Percentiles rank a stretch among this genome's conserved stretches.
phyloP scores from a whole-genome alignment of 192 early-diverging fungal genomes.

The Allomyces javanicus region DNA sequence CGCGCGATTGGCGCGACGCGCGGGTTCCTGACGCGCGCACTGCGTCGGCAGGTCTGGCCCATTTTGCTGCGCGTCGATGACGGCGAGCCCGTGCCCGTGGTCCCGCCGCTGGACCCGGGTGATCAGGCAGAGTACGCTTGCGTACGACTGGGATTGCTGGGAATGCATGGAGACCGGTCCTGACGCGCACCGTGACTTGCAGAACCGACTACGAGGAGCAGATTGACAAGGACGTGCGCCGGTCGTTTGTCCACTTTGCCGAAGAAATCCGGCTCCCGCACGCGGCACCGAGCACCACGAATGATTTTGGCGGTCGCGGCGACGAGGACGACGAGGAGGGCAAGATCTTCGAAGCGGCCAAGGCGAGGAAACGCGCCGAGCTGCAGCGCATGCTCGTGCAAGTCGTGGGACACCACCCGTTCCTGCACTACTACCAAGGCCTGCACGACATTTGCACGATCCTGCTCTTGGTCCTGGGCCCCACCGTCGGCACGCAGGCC shows the following conservation, averaged over 20 bases:
- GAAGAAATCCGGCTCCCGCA: not conserved
- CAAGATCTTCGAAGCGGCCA: not conserved
- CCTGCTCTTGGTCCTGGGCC: constrained; percentile 8
- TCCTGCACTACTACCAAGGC: constrained; percentile 48
- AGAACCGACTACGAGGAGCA: not conserved
- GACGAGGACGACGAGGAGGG: too few relatives aligned
- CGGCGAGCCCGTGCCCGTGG: not conserved
- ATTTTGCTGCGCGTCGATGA: not conserved
- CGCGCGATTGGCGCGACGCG: not conserved
- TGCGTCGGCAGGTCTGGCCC: not conserved
- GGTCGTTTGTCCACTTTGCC: not conserved
- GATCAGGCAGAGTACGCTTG: not conserved
- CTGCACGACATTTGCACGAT: constrained; percentile 22
- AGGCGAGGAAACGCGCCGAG: constrained; percentile 24
- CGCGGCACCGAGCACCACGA: not conserved
- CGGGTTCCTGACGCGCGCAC: not conserved
- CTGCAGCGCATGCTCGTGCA: constrained; percentile 21
- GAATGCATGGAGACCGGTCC: not conserved
- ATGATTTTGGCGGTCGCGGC: not conserved
- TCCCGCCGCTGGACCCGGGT: not conserved
- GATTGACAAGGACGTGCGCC: not conserved
- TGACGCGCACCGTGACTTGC: not conserved
- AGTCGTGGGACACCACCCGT: constrained; percentile 32
- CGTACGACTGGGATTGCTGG: not conserved
- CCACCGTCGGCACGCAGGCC: constrained; percentile 11